Percentiles rank a stretch among this genome's conserved stretches.
Evolutionary conservation across 192 early-diverging fungal species (phyloP).

Genomic region (Podila verticillata): DNA sequence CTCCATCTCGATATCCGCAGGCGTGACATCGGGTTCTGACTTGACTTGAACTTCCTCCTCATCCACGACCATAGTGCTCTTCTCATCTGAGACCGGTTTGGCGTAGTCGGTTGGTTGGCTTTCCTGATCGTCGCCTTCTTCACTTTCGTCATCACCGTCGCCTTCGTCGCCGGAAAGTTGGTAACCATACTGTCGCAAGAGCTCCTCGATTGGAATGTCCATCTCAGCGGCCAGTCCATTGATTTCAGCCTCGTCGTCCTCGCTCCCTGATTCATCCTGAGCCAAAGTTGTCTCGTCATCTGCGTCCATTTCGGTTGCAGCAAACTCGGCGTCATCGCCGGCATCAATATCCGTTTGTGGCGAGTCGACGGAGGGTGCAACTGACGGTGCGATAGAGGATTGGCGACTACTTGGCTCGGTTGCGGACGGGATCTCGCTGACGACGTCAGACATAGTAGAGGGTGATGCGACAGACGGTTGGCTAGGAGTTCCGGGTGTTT

Average conservation of each 20-base stretch:
- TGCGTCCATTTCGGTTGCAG: slow-evolving; percentile 19
- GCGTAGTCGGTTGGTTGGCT: background rate
- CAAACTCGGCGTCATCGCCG: slow-evolving; percentile 35
- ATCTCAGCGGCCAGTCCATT: slow-evolving; percentile 67
- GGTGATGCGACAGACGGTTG: slow-evolving; percentile 4
- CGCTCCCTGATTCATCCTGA: slow-evolving; percentile 36
- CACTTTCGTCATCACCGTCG: slow-evolving; percentile 24
- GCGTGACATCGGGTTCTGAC: background rate
- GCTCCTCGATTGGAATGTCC: slow-evolving; percentile 68
- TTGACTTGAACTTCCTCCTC: background rate
- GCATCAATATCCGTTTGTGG: slow-evolving; percentile 30
- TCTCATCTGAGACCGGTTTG: too few relatives aligned
- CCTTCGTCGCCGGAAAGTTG: slow-evolving; percentile 33
- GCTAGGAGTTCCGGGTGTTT: slow-evolving; percentile 7
- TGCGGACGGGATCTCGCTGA: slow-evolving; percentile 11
- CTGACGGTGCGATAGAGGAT: slow-evolving; percentile 24
- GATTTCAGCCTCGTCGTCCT: slow-evolving; percentile 63
- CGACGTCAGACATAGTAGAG: slow-evolving; percentile 8
- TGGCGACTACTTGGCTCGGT: slow-evolving; percentile 26
- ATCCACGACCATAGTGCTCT: background rate
- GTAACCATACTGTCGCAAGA: slow-evolving; percentile 64
- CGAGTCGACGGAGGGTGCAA: slow-evolving; percentile 19
- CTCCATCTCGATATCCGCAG: slow-evolving; percentile 5
- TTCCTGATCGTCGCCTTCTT: slow-evolving; percentile 22
- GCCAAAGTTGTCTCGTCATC: slow-evolving; percentile 48